Evolutionary conservation across 805 yeast species (phyloP).

Genomic region (Yamadazyma paraphyllophila): DNA sequence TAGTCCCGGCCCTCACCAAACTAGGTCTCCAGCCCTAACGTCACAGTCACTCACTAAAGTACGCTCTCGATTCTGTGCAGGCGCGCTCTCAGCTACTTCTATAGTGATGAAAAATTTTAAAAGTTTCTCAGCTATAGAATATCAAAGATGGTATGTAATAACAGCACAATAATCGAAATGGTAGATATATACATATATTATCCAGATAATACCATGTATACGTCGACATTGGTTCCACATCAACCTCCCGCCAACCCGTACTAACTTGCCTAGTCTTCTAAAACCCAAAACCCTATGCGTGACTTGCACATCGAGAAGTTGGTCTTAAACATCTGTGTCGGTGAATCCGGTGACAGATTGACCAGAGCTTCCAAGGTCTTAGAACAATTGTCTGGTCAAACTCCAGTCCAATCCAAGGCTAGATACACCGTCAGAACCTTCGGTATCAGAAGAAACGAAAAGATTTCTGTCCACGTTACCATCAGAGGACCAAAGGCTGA

Average conservation of each 20-base stretch:
- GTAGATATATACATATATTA: too few relatives aligned
- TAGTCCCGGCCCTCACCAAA: too few relatives aligned
- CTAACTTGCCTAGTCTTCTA: conserved; percentile 14
- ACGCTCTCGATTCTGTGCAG: conserved; percentile 2
- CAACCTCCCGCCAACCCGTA: background rate
- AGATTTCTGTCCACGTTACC: conserved; percentile 98
- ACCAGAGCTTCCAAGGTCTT: conserved; percentile 99
- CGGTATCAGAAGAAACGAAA: conserved; percentile 99
- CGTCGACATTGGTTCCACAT: too few relatives aligned
- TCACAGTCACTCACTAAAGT: background rate
- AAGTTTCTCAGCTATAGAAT: conserved; percentile 7
- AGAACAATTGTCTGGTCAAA: conserved; percentile 99
- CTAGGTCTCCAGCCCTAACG: conserved; percentile 6
- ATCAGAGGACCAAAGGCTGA: conserved; percentile 95
- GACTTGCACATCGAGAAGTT: conserved; percentile 98
- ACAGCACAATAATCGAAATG: too few relatives aligned
- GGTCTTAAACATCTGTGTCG: conserved; percentile 99
- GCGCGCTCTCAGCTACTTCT: background rate
- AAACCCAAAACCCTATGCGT: conserved; percentile 92
- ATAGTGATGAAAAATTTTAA: conserved; percentile 5
- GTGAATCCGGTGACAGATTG: conserved; percentile 99
- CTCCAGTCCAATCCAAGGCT: conserved; percentile 99
- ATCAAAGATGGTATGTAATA: conserved; percentile 10
- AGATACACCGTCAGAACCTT: conserved; percentile 99
- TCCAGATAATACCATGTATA: too few relatives aligned